Percentiles rank a stretch among this genome's conserved stretches.
These are phyloP conservation scores for Chytriomyces sp. DNA, from an alignment of 192 early-diverging fungal genomes.

Conservation along the genomic window DNA sequence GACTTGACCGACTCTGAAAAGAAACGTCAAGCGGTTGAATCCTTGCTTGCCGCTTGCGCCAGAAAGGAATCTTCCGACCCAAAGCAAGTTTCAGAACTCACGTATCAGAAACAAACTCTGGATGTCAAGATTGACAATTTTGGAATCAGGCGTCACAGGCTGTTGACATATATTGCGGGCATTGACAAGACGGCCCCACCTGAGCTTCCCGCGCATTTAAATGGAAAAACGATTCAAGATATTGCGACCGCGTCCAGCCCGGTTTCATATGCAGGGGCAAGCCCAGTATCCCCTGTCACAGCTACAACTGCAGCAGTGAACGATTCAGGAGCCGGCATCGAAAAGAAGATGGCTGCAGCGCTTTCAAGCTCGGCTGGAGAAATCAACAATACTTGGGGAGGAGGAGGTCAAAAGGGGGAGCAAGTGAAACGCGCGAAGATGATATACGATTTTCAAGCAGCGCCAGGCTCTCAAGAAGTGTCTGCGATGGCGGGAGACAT, in stretches of 20 bases:
- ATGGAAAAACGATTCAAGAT: conserved; percentile 10
- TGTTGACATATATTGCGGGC: conserved; percentile 36
- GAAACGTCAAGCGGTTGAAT: conserved; percentile 41
- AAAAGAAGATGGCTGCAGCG: conserved; percentile 1
- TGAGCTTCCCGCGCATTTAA: conserved; percentile 27
- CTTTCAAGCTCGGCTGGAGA: background rate
- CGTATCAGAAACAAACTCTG: conserved; percentile 33
- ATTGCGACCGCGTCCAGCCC: background rate
- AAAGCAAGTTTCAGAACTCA: conserved; percentile 36
- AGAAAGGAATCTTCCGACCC: conserved; percentile 30
- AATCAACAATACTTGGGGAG: conserved; percentile 15
- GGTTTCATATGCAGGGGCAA: conserved; percentile 5
- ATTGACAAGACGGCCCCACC: conserved; percentile 40
- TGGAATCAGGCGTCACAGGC: conserved; percentile 31
- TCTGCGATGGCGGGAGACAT: conserved; percentile 34
- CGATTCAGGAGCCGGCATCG: background rate
- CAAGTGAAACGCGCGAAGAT: conserved; percentile 1
- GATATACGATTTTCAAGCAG: conserved; percentile 47
- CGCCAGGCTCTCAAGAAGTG: conserved; percentile 34
- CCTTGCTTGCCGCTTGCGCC: conserved; percentile 38
- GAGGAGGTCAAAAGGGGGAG: background rate
- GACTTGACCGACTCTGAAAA: conserved; percentile 44
- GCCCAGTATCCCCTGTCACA: background rate
- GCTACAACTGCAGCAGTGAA: background rate
- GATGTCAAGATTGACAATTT: conserved; percentile 26